These are phyloP conservation scores for Elymus sibiricus DNA, from an alignment of 176 grass and related monocot genomes.

Conservation along the genomic window DNA sequence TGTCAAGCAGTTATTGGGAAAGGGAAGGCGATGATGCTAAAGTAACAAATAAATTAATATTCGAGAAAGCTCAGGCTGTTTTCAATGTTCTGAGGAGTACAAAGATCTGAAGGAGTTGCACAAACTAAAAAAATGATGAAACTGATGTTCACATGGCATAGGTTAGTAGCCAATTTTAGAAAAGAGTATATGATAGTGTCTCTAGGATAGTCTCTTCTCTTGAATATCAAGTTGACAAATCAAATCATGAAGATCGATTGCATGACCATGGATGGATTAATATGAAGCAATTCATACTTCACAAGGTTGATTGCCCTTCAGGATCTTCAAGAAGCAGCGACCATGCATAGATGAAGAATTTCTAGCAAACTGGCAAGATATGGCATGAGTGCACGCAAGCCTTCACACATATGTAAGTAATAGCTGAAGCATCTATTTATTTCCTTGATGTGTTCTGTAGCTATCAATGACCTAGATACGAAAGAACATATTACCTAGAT, in stretches of 20 bases:
- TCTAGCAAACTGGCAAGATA: not conserved
- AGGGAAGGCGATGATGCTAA: slow-evolving; percentile 32
- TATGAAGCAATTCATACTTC: too few species aligned
- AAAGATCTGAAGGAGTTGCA: slow-evolving; percentile 32
- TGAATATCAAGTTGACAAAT: too few species aligned
- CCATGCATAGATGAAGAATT: too few species aligned
- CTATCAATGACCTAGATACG: not conserved
- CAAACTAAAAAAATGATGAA: slow-evolving; percentile 42
- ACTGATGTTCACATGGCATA: slow-evolving; percentile 54
- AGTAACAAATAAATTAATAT: slow-evolving; percentile 41
- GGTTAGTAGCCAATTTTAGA: slow-evolving; percentile 54
- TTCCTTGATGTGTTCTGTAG: not conserved
- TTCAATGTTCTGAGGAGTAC: slow-evolving; percentile 53
- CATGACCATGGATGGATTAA: too few species aligned
- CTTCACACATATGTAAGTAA: not conserved
- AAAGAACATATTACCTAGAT: not conserved
- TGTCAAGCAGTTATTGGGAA: slow-evolving; percentile 53
- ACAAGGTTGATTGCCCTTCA: too few species aligned
- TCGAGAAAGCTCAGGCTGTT: slow-evolving; percentile 49
- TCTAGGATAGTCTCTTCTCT: too few species aligned
- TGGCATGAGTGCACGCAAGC: not conserved
- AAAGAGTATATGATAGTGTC: too few species aligned
- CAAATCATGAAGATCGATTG: too few species aligned
- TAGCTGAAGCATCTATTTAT: not conserved
- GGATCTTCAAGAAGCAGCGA: too few species aligned